Evolutionary conservation across 148 eudicot genomes (phyloP), one percentile per base, ranked within the genome.

Genomic region (Simmondsia chinensis): DNA sequence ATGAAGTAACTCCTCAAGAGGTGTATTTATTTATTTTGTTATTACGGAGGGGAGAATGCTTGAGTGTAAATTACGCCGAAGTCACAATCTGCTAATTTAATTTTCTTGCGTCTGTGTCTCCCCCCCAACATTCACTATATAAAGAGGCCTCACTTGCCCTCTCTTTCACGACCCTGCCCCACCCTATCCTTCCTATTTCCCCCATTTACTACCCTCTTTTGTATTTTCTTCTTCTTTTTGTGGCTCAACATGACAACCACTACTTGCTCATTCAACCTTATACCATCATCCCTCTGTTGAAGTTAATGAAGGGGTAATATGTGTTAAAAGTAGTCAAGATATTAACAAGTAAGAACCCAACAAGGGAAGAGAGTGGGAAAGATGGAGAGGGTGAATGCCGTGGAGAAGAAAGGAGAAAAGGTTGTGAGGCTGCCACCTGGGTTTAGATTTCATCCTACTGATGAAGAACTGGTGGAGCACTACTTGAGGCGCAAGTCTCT

Each of bases 61-160:
- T 83, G 94, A 80, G 96, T 87, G 71, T 75, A 12, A 60, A 68
- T 80, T 69, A 87, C 96, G 94, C 89, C 64, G 77, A 66, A 46
- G 36, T 46, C 55, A 46, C 46, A 54, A 16, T 50, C 27, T 25
- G 43, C 48, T 42, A 15, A 21, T 45, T 22, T 10, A 29, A 28
- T 28, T 7, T 21, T 24, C 18, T 45, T 48, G 33, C 23, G 36
- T 20, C 43, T 33, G 43, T 30, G 61, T 26, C 33, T 59, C 42
- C 21, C 63, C 29, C 48, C 11, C 50, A 44, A 38, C 42, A 25
- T 35, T 25, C 50, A 11, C 43, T 15, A 65, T 76, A 71, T 68
- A 76, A 76, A 72, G 71, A 63, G 33, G 18, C 64, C 64, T n/a
- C n/a, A n/a, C n/a, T n/a, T n/a, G n/a, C 12, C 60, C 48, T 65